Conservation (phyloP, 129 eudicot species). For the Pittosporum tobira region DNA sequence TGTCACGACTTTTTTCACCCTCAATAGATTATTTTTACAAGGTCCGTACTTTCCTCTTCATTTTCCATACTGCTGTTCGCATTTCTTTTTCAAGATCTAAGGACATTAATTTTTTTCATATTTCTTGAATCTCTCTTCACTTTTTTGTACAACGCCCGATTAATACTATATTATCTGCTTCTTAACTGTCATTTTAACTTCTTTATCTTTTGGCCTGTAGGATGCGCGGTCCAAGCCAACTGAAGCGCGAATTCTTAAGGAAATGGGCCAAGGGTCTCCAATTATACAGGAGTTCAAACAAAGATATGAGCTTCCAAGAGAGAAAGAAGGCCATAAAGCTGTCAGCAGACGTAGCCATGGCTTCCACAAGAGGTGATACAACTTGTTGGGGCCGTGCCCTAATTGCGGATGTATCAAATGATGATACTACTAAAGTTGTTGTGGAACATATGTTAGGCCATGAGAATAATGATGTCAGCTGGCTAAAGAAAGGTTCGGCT, state of each 20-base stretch:
- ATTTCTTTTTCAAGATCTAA: too few relatives aligned
- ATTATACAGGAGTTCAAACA: slow-evolving; percentile 35
- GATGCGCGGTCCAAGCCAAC: slow-evolving; percentile 28
- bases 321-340: slow-evolving; percentile 65
- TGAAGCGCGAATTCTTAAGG: slow-evolving; percentile 47
- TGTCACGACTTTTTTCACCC: too few relatives aligned
- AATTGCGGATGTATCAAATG: slow-evolving; percentile 39
- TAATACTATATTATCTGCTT: background rate
- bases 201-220: too few relatives aligned
- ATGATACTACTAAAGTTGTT: slow-evolving; percentile 19
- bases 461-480: background rate
- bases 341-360: slow-evolving; percentile 82
- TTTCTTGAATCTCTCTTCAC: too few relatives aligned
- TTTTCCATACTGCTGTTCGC: too few relatives aligned
- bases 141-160: too few relatives aligned
- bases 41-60: too few relatives aligned
- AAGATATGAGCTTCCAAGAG: slow-evolving; percentile 43
- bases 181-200: too few relatives aligned
- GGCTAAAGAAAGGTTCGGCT: slow-evolving; percentile 3
- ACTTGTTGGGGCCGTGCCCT: slow-evolving; percentile 69
- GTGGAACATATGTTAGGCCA: slow-evolving; percentile 31
- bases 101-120: too few relatives aligned
- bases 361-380: slow-evolving; percentile 41
- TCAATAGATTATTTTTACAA: too few relatives aligned
- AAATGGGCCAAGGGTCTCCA: slow-evolving; percentile 76